Conservation (phyloP, 2,329 filamentous ascomycete genomes). For the Acrocalymma vagum region DNA sequence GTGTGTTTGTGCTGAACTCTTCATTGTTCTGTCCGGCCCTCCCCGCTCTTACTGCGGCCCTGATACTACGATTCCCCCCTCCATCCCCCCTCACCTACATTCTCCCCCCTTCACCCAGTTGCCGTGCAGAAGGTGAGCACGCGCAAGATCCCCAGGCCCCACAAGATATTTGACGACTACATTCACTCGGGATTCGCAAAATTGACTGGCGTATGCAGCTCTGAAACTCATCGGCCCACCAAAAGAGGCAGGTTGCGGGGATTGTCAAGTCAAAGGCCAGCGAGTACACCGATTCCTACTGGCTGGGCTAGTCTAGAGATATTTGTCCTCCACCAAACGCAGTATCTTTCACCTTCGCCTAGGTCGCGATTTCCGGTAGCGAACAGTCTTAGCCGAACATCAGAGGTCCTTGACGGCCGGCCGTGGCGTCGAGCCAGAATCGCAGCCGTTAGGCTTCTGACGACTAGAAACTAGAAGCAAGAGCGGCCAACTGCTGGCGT, state of each 20-base stretch:
- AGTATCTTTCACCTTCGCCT: constrained; percentile 16
- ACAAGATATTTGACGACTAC: no score
- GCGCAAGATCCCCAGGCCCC: no score
- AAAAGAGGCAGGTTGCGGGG: constrained; percentile 11
- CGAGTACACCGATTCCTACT: constrained; percentile 20
- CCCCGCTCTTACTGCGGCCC: no score
- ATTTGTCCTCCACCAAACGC: constrained; percentile 1
- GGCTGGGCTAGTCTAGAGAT: constrained; percentile 23
- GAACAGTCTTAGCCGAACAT: constrained; percentile 33
- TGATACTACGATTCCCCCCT: no score
- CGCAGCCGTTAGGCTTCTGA: constrained; percentile 37
- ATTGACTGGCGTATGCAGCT: no score
- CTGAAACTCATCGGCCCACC: constrained; percentile 8
- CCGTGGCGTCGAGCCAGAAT: constrained; percentile 35
- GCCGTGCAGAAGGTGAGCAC: no score
- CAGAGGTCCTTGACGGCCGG: constrained; percentile 30
- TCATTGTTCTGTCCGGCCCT: constrained; percentile 33
- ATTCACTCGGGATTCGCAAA: no score
- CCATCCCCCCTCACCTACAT: no score
- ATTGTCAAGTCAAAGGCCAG: no score
- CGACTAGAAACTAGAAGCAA: constrained; percentile 33
- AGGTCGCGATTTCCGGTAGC: constrained; percentile 34
- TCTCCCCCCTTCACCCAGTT: no score
- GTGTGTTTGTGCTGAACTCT: constrained; percentile 30
- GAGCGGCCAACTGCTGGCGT: constrained; percentile 26